Evolutionary conservation across 2,329 filamentous ascomycete genomes (phyloP).

Genomic region (Byssoonygena ceratinophila): DNA sequence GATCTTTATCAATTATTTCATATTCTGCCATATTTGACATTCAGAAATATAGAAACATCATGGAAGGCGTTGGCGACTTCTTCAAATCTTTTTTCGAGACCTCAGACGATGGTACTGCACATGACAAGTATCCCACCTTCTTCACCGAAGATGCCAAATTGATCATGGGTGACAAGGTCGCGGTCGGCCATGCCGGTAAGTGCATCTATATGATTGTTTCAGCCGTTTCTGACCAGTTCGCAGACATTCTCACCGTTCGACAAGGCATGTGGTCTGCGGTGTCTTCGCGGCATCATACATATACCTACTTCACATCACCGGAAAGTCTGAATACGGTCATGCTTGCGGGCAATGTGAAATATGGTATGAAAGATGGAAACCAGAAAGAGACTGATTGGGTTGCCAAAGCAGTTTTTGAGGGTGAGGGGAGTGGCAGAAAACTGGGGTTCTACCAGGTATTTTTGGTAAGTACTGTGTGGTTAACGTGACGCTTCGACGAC

Average conservation of each 20-base stretch:
- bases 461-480: slow-evolving; percentile 15
- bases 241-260: slow-evolving; percentile 40
- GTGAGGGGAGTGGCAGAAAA: slow-evolving; percentile 16
- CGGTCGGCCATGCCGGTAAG: slow-evolving; percentile 37
- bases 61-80: slow-evolving; percentile 6
- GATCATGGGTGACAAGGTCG: slow-evolving; percentile 44
- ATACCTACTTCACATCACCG: slow-evolving; percentile 41
- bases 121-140: slow-evolving; percentile 40
- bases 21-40: neutral
- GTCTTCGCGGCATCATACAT: slow-evolving; percentile 37
- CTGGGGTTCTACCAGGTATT: slow-evolving; percentile 25
- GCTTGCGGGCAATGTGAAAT: slow-evolving; percentile 34
- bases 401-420: slow-evolving; percentile 26
- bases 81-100: slow-evolving; percentile 22
- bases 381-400: slow-evolving; percentile 44
- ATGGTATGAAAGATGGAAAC: slow-evolving; percentile 43
- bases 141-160: slow-evolving; percentile 43
- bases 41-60: neutral
- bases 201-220: too few species aligned
- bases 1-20: neutral
- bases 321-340: slow-evolving; percentile 15
- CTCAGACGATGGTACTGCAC: slow-evolving; percentile 34
- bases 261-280: slow-evolving; percentile 46
- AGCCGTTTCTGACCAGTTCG: neutral
- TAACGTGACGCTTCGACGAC: neutral